Base-by-base conservation (phyloP, 192 early-diverging fungal genomes). In the Backusella macrospora region DNA sequence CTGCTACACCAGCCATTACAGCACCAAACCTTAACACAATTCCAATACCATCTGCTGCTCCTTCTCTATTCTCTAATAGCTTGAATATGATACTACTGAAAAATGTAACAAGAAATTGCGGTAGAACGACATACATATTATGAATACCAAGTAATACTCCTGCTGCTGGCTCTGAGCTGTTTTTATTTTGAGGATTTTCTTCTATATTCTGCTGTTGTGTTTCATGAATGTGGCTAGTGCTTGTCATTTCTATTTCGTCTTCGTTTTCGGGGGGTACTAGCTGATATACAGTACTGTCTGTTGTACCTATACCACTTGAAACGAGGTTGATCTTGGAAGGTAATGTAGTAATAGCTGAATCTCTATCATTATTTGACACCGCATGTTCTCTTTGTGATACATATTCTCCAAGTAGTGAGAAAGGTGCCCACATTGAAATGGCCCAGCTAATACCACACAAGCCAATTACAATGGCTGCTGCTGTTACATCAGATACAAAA, bases 51-150 rank as follows among this genome's bases (percentile, higher is more conserved):
- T 86, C 81, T 16, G 80, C 70, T 34, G 68, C 29, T 6, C 75
- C 47, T 42, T 71, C 76, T 13, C 23, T 29, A 1, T 81, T 79
- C 63, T 92, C 92, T 63, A 96, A 85, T 13, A 92, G 71, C 8
- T 86, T 87, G 87, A 99, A 99, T 10, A 97, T 77, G 40, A 97
- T 72, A 74, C 90, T 91, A 80, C 90, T 94, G 44, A 95, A 72
- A 55, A 96, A 88, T 6, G 93, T 95, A 9, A 92, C 91, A 4
- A 96, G 73, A 68, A 99, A 95, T 74, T 99, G 98, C 8, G 98
- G 98, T 15, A 97, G 40, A 0, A 96, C 94, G 69, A 97, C 91
- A 80, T 94, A 97, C 52, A 98, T 91, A 77, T 99, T 99, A 78
- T 97, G 95, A 62, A 98, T 96, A 12, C 96, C 98, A 18, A 98